Evolutionary conservation across 768 basidiomycete genomes (phyloP).

Genomic region (Psilocybe cyanescens): DNA sequence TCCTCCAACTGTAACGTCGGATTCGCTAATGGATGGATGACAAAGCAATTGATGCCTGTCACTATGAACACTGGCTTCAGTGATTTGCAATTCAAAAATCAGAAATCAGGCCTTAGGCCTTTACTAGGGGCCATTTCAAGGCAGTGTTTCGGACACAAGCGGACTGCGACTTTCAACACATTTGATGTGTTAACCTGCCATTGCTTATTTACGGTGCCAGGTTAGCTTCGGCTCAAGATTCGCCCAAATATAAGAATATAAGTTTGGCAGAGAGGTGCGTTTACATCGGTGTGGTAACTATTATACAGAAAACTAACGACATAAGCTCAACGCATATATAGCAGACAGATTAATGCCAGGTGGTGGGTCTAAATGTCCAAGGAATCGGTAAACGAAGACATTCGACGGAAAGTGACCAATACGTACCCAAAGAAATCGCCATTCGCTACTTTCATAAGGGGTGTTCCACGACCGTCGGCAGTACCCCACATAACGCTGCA

Average conservation of each 20-base stretch:
- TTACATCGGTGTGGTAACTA: background rate
- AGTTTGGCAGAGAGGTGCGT: background rate
- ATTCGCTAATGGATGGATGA: conserved; percentile 12
- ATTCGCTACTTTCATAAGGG: conserved; percentile 33
- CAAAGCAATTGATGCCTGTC: conserved; percentile 13
- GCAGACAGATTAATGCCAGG: conserved; percentile 20
- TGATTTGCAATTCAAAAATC: background rate
- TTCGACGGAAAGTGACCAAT: background rate
- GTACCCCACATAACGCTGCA: conserved; percentile 40
- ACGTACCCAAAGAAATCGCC: conserved; percentile 25
- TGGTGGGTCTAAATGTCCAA: conserved; percentile 15
- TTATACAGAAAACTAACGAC: conserved; percentile 7
- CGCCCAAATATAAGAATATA: background rate
- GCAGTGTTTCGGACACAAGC: background rate
- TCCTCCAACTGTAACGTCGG: background rate
- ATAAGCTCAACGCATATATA: background rate
- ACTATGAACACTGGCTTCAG: background rate
- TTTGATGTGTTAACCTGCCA: too few species aligned
- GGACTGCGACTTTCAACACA: too few species aligned
- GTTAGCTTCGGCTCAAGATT: background rate
- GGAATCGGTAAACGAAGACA: background rate
- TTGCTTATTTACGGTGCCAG: too few species aligned
- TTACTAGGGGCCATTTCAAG: background rate
- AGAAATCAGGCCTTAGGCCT: too few species aligned
- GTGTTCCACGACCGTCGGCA: conserved; percentile 42